Base-by-base conservation (phyloP, 2,329 filamentous ascomycete species). In the Verticillium nubilum region DNA sequence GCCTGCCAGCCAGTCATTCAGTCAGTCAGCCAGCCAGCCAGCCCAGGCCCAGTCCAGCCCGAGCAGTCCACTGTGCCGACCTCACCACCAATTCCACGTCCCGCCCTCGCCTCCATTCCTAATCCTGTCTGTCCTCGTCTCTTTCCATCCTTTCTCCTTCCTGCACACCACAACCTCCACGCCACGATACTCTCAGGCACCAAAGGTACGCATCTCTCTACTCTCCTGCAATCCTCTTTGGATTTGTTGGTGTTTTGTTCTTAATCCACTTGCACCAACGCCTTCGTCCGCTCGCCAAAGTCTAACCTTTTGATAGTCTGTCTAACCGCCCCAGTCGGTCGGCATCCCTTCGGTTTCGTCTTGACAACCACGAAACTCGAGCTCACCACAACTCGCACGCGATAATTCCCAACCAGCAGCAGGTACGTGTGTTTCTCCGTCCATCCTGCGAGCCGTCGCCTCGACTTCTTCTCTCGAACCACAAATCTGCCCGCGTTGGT, bases 131-230 rank as follows among this genome's bases (percentile, higher is more conserved):
- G 57, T 54, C 26, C 31, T 29, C 33, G 26, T n/a, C 35, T 37
- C 17, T 17, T 25, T 50, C 53, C 53, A 56, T 50, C 47, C 54
- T 55, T 52, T 42, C 33, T 58, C 56, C 47, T 62, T 47, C 58
- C 58, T 59, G 59, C 55, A 61, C 61, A 60, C 59, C 61, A 59
- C 61, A 59, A 61, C 59, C 59, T 59, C 61, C 61, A 60, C 59
- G 61, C 42, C 42, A 50, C 42, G 7, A 50, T 23, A n/a, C 61
- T 61, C 61, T 57, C 57, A 62, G 59, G 57, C 59, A 57, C 57
- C 59, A 59, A 62, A 61, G 61, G 42, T 50, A 23, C 42, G 42
- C 12, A 12, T 23, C 42, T 19, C 42, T 23, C 42, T 50, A 10
- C 10, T 13, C 42, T 23, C n/a, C 19, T 23, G 42, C 19, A 23